Evolutionary conservation across 139 green algal genomes (phyloP), one percentile per base, ranked within the genome.

Genomic region (Chlorella sorokiniana): DNA sequence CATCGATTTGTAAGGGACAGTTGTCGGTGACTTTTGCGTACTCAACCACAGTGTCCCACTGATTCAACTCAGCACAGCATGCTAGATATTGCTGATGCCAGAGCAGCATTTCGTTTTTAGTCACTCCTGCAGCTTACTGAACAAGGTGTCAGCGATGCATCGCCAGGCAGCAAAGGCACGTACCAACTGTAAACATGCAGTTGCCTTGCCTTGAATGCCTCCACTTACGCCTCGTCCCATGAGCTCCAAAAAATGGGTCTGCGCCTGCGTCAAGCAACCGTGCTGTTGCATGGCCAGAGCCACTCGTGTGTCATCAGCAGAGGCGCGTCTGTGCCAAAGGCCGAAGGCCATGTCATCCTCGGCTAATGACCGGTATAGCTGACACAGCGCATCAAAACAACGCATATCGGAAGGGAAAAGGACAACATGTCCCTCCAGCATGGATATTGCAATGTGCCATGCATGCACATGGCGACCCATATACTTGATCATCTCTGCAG

Each of bases 401-500:
- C 96, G 88, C 44, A 88, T 91, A 75, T 99, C 97, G 68, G 91
- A 69, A 25, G 94, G 96, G 87, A 98, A 99, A 41, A 99, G 92
- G 42, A 94, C 88, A 33, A 98, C 93, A 83, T 99, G 97, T 62
- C 82, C 93, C 90, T 99, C 97, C 54, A 99, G 90, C 78, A 99
- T 91, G 27, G 93, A 92, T 37, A 99, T 97, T 61, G 97, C 93
- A 52, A 96, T 96, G 86, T 99, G 95, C 97, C 97, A 99, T 29
- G 95, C 94, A 81, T 96, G 96, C 92, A 95, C 98, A 48, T 91
- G 96, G 70, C 96, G 96, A 64, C 96, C 97, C 80, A 99, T 91
- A 90, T 96, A 99, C 83, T 96, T 96, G 82, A 99, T 99, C 42
- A 99, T 92, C 91, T 99, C 97, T 4, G 91, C 91, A 1, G 97